Conservation (phyloP, 2,329 filamentous ascomycete genomes). For the Arachnomyces sp. region DNA sequence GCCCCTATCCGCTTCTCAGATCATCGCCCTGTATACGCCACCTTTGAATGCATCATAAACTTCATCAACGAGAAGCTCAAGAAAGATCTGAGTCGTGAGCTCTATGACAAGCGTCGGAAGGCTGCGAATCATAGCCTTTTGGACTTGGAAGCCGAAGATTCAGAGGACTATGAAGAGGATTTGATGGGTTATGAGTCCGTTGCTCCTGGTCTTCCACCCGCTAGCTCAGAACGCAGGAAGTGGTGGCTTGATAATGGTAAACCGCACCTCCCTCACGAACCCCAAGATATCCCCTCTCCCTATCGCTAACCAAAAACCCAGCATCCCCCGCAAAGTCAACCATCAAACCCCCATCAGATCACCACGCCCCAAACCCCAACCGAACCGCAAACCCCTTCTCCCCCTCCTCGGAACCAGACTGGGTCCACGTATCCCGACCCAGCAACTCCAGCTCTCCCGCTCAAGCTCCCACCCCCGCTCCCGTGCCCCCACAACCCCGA, state of each 20-base stretch:
- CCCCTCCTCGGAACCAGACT: conserved; percentile 67
- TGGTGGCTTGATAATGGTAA: conserved; percentile 59
- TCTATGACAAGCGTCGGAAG: conserved; percentile 63
- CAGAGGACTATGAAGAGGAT: conserved; percentile 57
- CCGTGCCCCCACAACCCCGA: too few species aligned
- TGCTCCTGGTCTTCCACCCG: conserved; percentile 62
- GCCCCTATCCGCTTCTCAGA: conserved; percentile 85
- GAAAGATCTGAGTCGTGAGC: conserved; percentile 60
- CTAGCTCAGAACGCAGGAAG: conserved; percentile 53
- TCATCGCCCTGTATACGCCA: conserved; percentile 88
- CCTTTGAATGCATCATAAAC: conserved; percentile 74
- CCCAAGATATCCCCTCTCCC: too few species aligned
- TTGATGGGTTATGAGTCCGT: conserved; percentile 73
- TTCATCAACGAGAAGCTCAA: conserved; percentile 68
- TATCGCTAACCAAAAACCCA: too few species aligned
- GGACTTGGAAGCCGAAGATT: conserved; percentile 15
- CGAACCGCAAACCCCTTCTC: conserved; percentile 76
- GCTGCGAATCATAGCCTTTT: conserved; percentile 46
- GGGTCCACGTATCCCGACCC: conserved; percentile 48
- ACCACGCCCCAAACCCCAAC: conserved; percentile 61
- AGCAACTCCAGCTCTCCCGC: background rate
- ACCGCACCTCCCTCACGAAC: too few species aligned
- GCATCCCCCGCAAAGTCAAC: conserved; percentile 67
- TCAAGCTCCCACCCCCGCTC: background rate
- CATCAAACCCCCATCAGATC: conserved; percentile 56